Evolutionary conservation across 2,329 filamentous ascomycete genomes (phyloP).

Genomic region (Phaeoacremonium minimum): DNA sequence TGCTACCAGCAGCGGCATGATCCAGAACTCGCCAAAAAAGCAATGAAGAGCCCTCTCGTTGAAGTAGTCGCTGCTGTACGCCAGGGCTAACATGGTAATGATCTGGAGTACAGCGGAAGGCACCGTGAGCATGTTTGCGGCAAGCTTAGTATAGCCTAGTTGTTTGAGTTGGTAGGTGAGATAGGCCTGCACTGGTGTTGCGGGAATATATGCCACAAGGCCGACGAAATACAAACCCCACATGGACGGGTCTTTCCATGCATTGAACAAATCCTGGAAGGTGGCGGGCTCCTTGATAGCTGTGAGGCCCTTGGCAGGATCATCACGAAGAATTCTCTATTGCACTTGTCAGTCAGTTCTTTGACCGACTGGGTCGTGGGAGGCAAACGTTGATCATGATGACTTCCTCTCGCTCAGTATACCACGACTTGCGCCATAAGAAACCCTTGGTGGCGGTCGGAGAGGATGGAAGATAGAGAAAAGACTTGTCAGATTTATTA

Average conservation of each 20-base stretch:
- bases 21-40: conserved; percentile 47
- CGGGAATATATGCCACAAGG: conserved; percentile 43
- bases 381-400: conserved; percentile 58
- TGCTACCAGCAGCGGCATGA: conserved; percentile 44
- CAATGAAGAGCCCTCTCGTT: conserved; percentile 51
- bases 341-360: conserved; percentile 1
- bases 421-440: conserved; percentile 62
- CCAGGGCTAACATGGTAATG: conserved; percentile 48
- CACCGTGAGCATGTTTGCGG: conserved; percentile 60
- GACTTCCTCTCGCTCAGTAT: conserved; percentile 61
- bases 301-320: conserved; percentile 48
- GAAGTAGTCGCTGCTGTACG: conserved; percentile 50
- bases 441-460: conserved; percentile 60
- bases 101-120: conserved; percentile 54
- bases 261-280: conserved; percentile 34
- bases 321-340: conserved; percentile 44
- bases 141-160: conserved; percentile 53
- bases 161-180: conserved; percentile 52
- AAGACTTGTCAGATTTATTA: conserved; percentile 28
- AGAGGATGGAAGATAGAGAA: conserved; percentile 57
- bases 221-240: conserved; percentile 48
- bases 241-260: conserved; percentile 40
- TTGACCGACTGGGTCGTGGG: neutral
- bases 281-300: conserved; percentile 37
- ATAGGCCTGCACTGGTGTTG: conserved; percentile 41